Evolutionary conservation across 2,329 filamentous ascomycete genomes (phyloP), one percentile per base, ranked within the genome.

Genomic region (Westerdykella sp.): DNA sequence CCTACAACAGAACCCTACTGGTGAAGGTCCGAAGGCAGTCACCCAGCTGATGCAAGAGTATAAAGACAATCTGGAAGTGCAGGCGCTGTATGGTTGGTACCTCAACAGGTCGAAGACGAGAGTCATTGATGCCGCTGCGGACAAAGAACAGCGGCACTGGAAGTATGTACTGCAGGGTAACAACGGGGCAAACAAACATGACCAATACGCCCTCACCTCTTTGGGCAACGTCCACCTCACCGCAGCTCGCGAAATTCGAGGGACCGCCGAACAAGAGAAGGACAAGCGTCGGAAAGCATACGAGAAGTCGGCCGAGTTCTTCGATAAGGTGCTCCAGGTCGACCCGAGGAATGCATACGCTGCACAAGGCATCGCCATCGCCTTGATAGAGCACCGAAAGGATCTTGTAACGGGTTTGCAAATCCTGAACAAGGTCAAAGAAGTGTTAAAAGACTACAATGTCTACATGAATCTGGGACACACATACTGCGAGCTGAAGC

Each of bases 191-290:
- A 91, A 98, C 72, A 98, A 97, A 75, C 93, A 98, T 63, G 93
- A 98, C 64, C 79, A 88, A n/a, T 98, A 98, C 65, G 88, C 93
- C 4, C 74, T 98, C 22, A 90, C 94, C 21, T 91, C 87, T 12
- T 97, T 98, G 91, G 93, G 93, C 34, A 98, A 98, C 63, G 73
- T 98, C n/a, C 84, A 91, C 55, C 77, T 98, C 34, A 75, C 84
- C 53, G 82, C 87, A 48, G 93, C 93, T 9, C 82, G 93, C 55
- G 94, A 98, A 66, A 96, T 97, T 89, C 85, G 87, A 23, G 82
- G 90, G 40, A 87, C 93, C 48, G 86, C 86, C 0, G 93, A 97
- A 7, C 77, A 82, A 46, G 91, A 98, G 47, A 95, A 87, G 69
- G 85, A 95, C 57, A 95, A 94, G 72, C 83, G 90, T 41, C 85